phyloP scores from a whole-genome alignment of 257 asterid species.

The Ehretia macrophylla region DNA sequence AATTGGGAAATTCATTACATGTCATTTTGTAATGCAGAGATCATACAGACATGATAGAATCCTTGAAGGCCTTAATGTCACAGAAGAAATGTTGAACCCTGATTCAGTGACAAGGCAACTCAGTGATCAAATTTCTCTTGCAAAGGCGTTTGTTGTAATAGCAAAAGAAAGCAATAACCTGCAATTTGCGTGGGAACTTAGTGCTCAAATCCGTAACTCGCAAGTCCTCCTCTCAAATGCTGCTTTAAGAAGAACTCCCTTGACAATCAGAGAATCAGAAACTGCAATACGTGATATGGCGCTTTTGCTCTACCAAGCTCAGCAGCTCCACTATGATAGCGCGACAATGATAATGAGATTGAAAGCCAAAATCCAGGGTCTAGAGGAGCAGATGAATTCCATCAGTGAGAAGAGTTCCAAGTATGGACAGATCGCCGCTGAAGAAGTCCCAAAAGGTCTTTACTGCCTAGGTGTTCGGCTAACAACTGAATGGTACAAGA shows the following conservation, averaged over 20 bases:
- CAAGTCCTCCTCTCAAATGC: constrained; percentile 42
- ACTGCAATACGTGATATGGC: constrained; percentile 40
- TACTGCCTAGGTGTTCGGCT: constrained; percentile 43
- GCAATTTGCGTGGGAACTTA: constrained; percentile 48
- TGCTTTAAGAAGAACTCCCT: constrained; percentile 39
- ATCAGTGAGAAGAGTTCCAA: constrained; percentile 41
- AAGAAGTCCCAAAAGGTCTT: constrained; percentile 44
- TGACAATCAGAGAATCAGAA: constrained; percentile 39
- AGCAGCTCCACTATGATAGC: constrained; percentile 40
- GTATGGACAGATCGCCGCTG: constrained; percentile 48
- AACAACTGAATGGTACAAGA: constrained; percentile 41
- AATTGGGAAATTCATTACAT: not conserved
- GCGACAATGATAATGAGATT: constrained; percentile 48
- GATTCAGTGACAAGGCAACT: constrained; percentile 40
- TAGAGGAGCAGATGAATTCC: constrained; percentile 42
- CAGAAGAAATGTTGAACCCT: constrained; percentile 44
- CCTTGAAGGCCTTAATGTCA: constrained; percentile 31
- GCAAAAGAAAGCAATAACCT: constrained; percentile 46
- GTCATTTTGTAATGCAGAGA: constrained; percentile 24
- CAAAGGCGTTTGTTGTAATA: constrained; percentile 39
- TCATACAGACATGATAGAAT: constrained; percentile 33
- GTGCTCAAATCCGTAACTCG: constrained; percentile 44
- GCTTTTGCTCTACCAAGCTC: constrained; percentile 43
- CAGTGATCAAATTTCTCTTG: constrained; percentile 48
- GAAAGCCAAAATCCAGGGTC: constrained; percentile 43